Conservation (phyloP, 1,139 yeast species). For the Blastobotrys buckinghamii region DNA sequence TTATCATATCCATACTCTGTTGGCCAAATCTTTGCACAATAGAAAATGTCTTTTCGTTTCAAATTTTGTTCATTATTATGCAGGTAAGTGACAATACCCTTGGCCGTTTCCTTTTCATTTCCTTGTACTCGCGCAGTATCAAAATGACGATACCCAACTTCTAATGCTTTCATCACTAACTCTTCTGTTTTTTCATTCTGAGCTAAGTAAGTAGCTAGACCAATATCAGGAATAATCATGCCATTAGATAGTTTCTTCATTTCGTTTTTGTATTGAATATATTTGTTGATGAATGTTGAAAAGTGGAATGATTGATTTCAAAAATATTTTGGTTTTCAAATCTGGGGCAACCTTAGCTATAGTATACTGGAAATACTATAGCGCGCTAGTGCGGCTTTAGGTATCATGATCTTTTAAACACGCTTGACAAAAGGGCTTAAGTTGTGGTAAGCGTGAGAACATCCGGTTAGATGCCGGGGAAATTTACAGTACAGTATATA, state of each 20-base stretch:
- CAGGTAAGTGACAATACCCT: constrained; percentile 30
- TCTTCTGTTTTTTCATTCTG: constrained; percentile 25
- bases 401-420: no score
- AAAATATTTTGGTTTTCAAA: no score
- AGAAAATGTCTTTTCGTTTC: constrained; percentile 57
- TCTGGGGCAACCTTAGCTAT: no score
- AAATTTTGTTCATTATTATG: constrained; percentile 18
- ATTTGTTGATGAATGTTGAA: background rate
- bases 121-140: constrained; percentile 56
- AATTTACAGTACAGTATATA: no score
- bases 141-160: constrained; percentile 52
- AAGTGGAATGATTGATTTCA: background rate
- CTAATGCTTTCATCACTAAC: constrained; percentile 32
- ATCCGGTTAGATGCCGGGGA: no score
- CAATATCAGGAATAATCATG: constrained; percentile 23
- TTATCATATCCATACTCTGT: constrained; percentile 41
- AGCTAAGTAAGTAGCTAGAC: constrained; percentile 58
- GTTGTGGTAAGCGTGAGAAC: no score
- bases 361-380: no score
- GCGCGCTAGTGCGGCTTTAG: no score
- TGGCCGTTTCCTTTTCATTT: constrained; percentile 52
- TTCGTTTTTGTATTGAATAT: background rate
- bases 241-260: background rate
- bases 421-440: no score
- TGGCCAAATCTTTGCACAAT: constrained; percentile 77